phyloP scores from a whole-genome alignment of 441 rosid genomes.

The Brassica balearica region DNA sequence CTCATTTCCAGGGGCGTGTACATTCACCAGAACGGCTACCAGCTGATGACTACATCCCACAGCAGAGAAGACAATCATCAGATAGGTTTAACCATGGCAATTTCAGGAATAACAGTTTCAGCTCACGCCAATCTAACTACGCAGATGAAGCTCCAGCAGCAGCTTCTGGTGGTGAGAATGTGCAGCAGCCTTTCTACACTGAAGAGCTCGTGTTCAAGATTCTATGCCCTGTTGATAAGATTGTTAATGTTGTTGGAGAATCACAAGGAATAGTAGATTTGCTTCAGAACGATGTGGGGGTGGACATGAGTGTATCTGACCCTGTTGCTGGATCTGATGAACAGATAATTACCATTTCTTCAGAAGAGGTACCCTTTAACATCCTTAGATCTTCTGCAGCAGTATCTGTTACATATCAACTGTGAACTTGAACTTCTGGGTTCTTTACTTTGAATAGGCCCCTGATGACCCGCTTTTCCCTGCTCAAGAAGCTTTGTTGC shows the following conservation, averaged over 20 bases:
- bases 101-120: slow-evolving; percentile 59
- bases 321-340: slow-evolving; percentile 88
- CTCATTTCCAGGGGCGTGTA: slow-evolving; percentile 71
- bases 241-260: slow-evolving; percentile 74
- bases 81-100: slow-evolving; percentile 56
- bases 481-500: slow-evolving; percentile 97
- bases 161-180: slow-evolving; percentile 54
- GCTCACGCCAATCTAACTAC: slow-evolving; percentile 63
- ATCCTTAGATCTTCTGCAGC: not conserved
- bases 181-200: slow-evolving; percentile 56
- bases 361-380: slow-evolving; percentile 73
- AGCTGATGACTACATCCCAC: slow-evolving; percentile 83
- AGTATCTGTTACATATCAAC: not conserved
- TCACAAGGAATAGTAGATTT: slow-evolving; percentile 75
- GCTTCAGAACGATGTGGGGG: slow-evolving; percentile 92
- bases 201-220: slow-evolving; percentile 91
- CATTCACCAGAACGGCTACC: slow-evolving; percentile 81
- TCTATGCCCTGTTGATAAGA: slow-evolving; percentile 86
- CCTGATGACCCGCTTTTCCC: slow-evolving; percentile 95
- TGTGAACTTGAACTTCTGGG: slow-evolving; percentile 23
- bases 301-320: slow-evolving; percentile 79
- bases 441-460: slow-evolving; percentile 54
- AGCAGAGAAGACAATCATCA: slow-evolving; percentile 58
- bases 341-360: slow-evolving; percentile 80
- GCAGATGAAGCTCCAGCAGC: slow-evolving; percentile 52